Percentiles rank a stretch among this genome's conserved stretches.
Conservation (phyloP, 345 rosid species). For the Mangifera indica region DNA sequence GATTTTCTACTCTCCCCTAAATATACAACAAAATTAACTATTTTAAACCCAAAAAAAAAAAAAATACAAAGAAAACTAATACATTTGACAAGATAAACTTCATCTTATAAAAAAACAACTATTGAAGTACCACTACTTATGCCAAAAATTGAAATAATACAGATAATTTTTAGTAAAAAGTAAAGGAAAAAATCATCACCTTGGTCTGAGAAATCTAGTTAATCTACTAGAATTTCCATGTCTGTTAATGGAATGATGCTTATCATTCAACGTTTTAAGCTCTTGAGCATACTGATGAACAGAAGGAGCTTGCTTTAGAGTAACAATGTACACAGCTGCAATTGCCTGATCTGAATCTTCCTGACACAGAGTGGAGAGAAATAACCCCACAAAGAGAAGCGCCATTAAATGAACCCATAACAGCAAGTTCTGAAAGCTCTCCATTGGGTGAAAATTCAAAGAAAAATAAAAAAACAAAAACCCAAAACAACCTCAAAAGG, state of each 20-base stretch:
- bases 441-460: conserved; percentile 26
- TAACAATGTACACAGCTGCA: conserved; percentile 75
- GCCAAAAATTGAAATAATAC: not conserved
- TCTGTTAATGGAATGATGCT: conserved; percentile 25
- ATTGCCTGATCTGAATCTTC: conserved; percentile 37
- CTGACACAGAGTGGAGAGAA: conserved; percentile 35
- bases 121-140: not conserved
- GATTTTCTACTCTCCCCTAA: not conserved
- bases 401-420: conserved; percentile 29
- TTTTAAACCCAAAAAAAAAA: not conserved
- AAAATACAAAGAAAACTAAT: not conserved
- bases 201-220: conserved; percentile 37
- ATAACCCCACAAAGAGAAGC: conserved; percentile 38
- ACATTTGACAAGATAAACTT: not conserved
- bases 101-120: conserved; percentile 1
- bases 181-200: conserved; percentile 33
- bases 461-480: conserved; percentile 9
- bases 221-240: conserved; percentile 41
- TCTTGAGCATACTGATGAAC: conserved; percentile 43
- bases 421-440: conserved; percentile 20
- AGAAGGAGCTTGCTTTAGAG: conserved; percentile 63
- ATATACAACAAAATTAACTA: not conserved
- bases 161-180: not conserved
- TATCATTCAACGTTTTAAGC: conserved; percentile 24
- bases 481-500: conserved; percentile 18